Base-by-base conservation (phyloP, 2,329 filamentous ascomycete species). In the Scedosporium minutisporum region DNA sequence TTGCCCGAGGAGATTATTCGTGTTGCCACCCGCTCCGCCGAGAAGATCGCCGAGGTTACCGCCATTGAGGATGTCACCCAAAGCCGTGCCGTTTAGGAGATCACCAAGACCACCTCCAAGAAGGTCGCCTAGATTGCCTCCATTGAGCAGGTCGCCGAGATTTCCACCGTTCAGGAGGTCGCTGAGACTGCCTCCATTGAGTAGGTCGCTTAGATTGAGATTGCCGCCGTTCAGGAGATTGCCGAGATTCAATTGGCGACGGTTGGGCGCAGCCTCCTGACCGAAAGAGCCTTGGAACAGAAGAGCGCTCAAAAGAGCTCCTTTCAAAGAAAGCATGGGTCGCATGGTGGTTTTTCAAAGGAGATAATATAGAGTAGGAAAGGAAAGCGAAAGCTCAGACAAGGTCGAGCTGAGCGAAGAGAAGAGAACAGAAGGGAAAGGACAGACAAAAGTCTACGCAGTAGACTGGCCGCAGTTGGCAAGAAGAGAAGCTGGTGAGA, bases 161-260 rank as follows among this genome's bases (percentile, higher is more conserved):
- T 38, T 58, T 21, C 57, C 57, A 1, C 57, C 21, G 29, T 58
- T 58, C 23, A 58, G 27, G 7, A 58, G 21, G 33, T 25, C 21
- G 9, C 21, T 25, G 27, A 58, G 57, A 25, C n/a, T 58, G 18
- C 25, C 57, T 5, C 57, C 33, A 14, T 58, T 58, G 3, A 58
- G 57, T 3, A 58, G 57, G 21, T 58, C 57, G 33, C 57, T 25
- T 5, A 58, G 57, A 25, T 58, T 58, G 25, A 58, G 57, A 27
- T 38, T 58, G 38, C 57, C 57, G 3, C 57, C 21, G 29, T 58
- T 58, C 23, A 58, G 57, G n/a, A 58, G 57, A 38, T 58, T 27
- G 38, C 57, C 57, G 27, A 58, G 57, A 27, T 23, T 23, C 51
- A 55, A 25, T 27, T 58, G 57, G 14, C 57, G 57, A 12, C 29